Evolutionary conservation across 805 yeast species (phyloP).

Genomic region (Hanseniaspora guilliermondii): DNA sequence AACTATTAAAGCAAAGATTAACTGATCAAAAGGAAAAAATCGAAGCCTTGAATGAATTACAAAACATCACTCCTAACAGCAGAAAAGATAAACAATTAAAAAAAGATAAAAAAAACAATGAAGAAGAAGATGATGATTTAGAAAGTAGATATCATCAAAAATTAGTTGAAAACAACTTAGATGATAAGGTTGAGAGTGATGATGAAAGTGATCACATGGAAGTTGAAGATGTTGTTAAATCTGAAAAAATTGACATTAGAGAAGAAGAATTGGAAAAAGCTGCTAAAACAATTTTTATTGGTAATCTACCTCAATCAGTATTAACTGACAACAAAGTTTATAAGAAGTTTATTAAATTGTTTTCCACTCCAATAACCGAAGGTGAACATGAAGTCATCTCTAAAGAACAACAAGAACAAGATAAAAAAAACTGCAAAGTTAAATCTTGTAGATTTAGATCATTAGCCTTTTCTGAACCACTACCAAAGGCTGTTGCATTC

Average conservation of each 20-base stretch:
- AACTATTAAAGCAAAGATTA: slow-evolving; percentile 10
- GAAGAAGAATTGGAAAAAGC: slow-evolving; percentile 71
- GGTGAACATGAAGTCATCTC: slow-evolving; percentile 11
- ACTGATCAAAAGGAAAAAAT: slow-evolving; percentile 18
- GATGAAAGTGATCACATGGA: slow-evolving; percentile 20
- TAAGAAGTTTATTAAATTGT: slow-evolving; percentile 54
- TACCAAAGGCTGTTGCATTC: slow-evolving; percentile 87
- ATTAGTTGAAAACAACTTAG: slow-evolving; percentile 26
- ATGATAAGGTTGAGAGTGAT: slow-evolving; percentile 15
- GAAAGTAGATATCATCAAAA: slow-evolving; percentile 45
- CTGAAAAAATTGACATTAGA: slow-evolving; percentile 47
- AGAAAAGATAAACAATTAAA: slow-evolving; percentile 19
- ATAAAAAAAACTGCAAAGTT: slow-evolving; percentile 26
- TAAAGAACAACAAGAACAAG: slow-evolving; percentile 21
- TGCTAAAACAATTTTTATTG: slow-evolving; percentile 74
- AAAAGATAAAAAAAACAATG: slow-evolving; percentile 16
- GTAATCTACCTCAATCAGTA: slow-evolving; percentile 60
- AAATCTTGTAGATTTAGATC: slow-evolving; percentile 84
- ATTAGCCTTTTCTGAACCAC: slow-evolving; percentile 71
- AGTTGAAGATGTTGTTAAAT: slow-evolving; percentile 18
- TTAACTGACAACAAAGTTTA: slow-evolving; percentile 50
- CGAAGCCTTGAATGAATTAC: slow-evolving; percentile 16
- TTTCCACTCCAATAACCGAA: slow-evolving; percentile 25
- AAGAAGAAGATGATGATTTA: slow-evolving; percentile 37
- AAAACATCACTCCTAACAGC: slow-evolving; percentile 16